phyloP scores from a whole-genome alignment of 257 asterid species.

The Fraxinus cuspidata region DNA sequence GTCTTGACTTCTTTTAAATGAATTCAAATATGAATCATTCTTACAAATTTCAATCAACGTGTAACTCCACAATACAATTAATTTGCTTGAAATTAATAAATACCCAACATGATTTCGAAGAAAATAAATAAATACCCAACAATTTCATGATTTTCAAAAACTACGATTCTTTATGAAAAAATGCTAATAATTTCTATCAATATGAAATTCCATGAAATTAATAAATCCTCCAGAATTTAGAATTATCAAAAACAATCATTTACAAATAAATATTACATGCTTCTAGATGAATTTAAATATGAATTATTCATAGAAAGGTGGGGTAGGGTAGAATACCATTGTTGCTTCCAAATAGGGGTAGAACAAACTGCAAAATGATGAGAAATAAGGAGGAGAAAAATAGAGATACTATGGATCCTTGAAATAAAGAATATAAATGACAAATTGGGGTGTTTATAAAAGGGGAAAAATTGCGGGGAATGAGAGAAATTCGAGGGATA shows the following conservation, averaged over 20 bases:
- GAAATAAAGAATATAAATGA: slow-evolving; percentile 15
- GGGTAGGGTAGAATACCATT: slow-evolving; percentile 5
- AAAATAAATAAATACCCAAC: neutral
- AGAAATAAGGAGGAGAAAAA: neutral
- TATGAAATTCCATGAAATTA: neutral
- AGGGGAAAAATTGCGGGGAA: slow-evolving; percentile 25
- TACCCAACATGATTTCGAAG: too few species aligned
- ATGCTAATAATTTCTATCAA: neutral
- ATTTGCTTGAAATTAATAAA: too few species aligned
- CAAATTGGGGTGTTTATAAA: slow-evolving; percentile 18
- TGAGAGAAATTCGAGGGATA: slow-evolving; percentile 19
- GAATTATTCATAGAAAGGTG: neutral
- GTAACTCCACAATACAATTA: neutral
- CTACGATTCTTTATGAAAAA: too few species aligned
- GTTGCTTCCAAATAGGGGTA: neutral
- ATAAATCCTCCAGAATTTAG: neutral
- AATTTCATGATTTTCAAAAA: neutral
- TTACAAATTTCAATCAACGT: neutral
- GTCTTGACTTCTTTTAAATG: neutral
- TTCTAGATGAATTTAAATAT: neutral
- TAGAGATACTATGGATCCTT: slow-evolving; percentile 4
- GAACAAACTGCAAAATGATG: slow-evolving; percentile 5
- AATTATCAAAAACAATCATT: neutral
- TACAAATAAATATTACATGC: neutral
- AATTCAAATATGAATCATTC: neutral